phyloP scores from a whole-genome alignment of 129 eudicot species.

The Lonicera japonica region DNA sequence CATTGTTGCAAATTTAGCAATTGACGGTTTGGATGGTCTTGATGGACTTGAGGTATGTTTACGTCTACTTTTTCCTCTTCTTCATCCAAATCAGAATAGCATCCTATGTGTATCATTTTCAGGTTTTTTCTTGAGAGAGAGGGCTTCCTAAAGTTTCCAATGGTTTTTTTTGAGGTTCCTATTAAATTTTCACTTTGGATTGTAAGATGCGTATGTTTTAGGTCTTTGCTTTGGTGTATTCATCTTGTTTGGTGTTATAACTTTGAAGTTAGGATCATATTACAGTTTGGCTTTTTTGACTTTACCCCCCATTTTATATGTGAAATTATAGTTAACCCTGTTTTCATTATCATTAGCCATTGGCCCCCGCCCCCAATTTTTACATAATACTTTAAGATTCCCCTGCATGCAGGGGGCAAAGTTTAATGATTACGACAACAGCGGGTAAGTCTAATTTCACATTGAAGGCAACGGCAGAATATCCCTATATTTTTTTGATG shows the following conservation, averaged over 20 bases:
- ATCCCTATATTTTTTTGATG: not conserved
- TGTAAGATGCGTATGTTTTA: not conserved
- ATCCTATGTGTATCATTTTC: not conserved
- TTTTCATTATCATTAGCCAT: too few species aligned
- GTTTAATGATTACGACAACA: too few species aligned
- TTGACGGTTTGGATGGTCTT: slow-evolving; percentile 47
- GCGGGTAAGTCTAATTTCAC: too few species aligned
- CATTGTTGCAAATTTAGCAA: slow-evolving; percentile 55
- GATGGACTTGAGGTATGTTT: slow-evolving; percentile 64
- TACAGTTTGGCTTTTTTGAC: too few species aligned
- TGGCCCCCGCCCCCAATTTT: too few species aligned
- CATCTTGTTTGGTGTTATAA: not conserved
- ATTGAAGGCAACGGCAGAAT: too few species aligned
- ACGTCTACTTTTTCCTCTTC: not conserved
- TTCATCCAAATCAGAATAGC: not conserved
- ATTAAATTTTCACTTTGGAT: not conserved
- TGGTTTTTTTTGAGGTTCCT: not conserved
- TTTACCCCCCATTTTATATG: too few species aligned
- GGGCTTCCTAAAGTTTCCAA: not conserved
- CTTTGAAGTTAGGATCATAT: too few species aligned
- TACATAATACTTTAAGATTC: too few species aligned
- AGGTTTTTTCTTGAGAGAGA: not conserved
- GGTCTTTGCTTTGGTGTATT: not conserved
- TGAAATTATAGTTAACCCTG: too few species aligned
- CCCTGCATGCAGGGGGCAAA: too few species aligned